These are phyloP conservation scores for Mycena citricolor DNA, from an alignment of 1,284 basidiomycete species.

Conservation along the genomic window DNA sequence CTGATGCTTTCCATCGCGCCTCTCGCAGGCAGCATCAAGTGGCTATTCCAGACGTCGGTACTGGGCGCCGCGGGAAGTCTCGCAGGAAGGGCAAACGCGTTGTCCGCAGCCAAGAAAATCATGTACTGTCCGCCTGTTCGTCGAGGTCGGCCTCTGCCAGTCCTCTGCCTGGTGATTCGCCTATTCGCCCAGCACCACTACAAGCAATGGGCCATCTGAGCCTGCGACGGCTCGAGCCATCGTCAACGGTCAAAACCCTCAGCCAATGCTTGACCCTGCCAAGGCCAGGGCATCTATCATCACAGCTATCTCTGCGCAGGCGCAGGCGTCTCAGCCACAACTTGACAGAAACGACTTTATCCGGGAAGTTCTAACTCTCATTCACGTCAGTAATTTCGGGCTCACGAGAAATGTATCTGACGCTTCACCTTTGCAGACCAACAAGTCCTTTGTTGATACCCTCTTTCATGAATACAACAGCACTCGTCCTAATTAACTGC, in stretches of 20 bases:
- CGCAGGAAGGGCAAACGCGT: slow-evolving; percentile 33
- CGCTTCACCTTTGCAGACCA: slow-evolving; percentile 35
- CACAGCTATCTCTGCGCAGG: slow-evolving; percentile 25
- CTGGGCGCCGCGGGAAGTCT: slow-evolving; percentile 14
- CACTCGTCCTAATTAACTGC: slow-evolving; percentile 6
- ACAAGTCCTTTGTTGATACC: slow-evolving; percentile 50
- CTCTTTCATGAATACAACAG: slow-evolving; percentile 49
- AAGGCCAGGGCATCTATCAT: slow-evolving; percentile 32
- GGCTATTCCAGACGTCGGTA: background rate
- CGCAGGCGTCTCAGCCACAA: slow-evolving; percentile 25
- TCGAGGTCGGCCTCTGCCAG: slow-evolving; percentile 19
- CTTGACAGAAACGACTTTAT: slow-evolving; percentile 65
- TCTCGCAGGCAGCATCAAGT: background rate
- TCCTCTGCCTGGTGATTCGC: slow-evolving; percentile 1
- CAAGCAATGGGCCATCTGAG: background rate
- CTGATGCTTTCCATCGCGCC: slow-evolving; percentile 44
- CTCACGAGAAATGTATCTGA: slow-evolving; percentile 8
- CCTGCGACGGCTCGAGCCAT: slow-evolving; percentile 1
- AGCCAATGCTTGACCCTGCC: slow-evolving; percentile 26
- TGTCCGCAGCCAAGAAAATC: background rate
- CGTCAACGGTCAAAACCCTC: background rate
- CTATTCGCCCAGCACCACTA: background rate
- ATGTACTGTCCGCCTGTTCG: background rate
- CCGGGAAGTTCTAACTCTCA: slow-evolving; percentile 61
- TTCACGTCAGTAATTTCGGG: slow-evolving; percentile 55